Base-by-base conservation (phyloP, 1,139 yeast genomes). In the Yamadazyma aaseri region DNA sequence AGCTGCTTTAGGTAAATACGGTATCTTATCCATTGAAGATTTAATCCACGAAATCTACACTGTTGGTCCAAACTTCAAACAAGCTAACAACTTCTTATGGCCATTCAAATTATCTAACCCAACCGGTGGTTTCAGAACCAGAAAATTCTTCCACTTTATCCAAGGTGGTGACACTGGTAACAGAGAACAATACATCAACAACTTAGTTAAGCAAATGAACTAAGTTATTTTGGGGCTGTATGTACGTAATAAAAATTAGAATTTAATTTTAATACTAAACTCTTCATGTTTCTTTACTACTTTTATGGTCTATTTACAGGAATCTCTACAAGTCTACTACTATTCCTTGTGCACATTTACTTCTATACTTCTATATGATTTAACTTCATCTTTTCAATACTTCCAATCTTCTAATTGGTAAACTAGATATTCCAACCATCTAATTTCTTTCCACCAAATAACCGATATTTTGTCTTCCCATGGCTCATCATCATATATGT, bases 31-130 rank as follows among this genome's bases (percentile, higher is more conserved):
- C 56, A 71, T 92, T 57, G 98, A 92, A 76, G 98, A 92, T 72
- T 81, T 92, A 76, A 86, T 92, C 73, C 98, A 92, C 85, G 98
- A 92, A 80, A 86, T 92, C 64, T 84, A 79, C 86, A 85, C 97
- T 52, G 97, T 90, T 68, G 97, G 97, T 68, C 97, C 97, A 71
- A 87, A 89, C 92, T 92, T 92, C 90, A 92, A 92, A 82, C 97
- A 92, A 80, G 98, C 89, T 60, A 86, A 87, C 89, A 92, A 92
- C 97, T 92, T 92, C 81, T 80, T 92, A 76, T 92, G 97, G 97
- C 98, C 98, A 76, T 92, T 92, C 96, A 86, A 90, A 82, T 85
- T 92, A 68, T 89, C 97, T 62, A 89, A 87, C 84, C 98, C 98
- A 70, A 81, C 81, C 70, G 98, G 98, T 72, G 98, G 98, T 73